Evolutionary conservation across 768 basidiomycete species (phyloP).

Genomic region (Panus rudis): DNA sequence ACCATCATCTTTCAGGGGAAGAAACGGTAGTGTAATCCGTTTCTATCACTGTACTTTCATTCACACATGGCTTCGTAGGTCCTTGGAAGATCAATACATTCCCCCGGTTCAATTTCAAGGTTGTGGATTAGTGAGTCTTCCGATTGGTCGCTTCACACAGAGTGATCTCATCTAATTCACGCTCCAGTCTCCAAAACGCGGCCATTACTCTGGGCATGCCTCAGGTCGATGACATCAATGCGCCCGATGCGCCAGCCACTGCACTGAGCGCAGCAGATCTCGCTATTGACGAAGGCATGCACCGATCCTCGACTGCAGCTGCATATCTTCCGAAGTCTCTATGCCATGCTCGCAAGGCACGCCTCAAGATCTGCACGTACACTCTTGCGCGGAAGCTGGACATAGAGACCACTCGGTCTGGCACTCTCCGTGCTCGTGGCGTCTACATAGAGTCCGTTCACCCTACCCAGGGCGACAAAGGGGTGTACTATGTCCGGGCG

Average conservation of each 20-base stretch:
- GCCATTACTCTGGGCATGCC: neutral
- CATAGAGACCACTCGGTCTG: neutral
- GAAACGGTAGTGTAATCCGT: neutral
- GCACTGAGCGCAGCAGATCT: neutral
- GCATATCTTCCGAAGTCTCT: neutral
- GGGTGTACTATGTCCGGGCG: neutral
- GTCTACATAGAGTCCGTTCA: too few relatives aligned
- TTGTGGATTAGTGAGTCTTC: neutral
- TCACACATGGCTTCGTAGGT: neutral
- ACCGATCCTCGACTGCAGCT: neutral
- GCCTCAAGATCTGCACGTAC: slow-evolving; percentile 2
- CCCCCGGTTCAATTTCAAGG: neutral
- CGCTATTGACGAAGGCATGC: neutral
- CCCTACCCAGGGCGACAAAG: too few relatives aligned
- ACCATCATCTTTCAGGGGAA: neutral
- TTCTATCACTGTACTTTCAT: neutral
- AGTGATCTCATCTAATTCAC: neutral
- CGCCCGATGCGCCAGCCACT: neutral
- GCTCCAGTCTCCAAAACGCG: neutral
- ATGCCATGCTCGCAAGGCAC: neutral
- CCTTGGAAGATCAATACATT: neutral
- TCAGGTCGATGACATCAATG: slow-evolving; percentile 1
- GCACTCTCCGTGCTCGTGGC: neutral
- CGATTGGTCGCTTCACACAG: neutral
- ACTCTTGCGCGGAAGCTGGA: slow-evolving; percentile 3